Evolutionary conservation across 176 grass and related monocot species (phyloP), one percentile per base, ranked within the genome.

Genomic region (Oryza glumipatula): DNA sequence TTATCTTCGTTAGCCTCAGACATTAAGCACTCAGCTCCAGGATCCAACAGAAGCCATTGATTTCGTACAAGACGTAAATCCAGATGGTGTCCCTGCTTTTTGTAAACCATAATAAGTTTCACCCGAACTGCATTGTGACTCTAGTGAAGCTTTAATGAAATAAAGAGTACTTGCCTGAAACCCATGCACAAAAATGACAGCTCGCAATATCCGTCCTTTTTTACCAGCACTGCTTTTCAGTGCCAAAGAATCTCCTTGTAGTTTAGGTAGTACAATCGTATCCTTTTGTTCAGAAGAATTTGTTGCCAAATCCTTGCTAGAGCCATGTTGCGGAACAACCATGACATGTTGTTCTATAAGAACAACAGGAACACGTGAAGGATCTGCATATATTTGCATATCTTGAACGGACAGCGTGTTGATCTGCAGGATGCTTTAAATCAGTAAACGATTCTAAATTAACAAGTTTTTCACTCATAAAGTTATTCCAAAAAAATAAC

Each of bases 1-100:
- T 95, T 98, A 63, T 98, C 93, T 90, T 98, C 96, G 83, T 98
- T 98, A 87, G 87, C 80, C 88, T 98, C 91, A 83, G 96, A 98
- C 96, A 98, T 95, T 72, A 98, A 89, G 78, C 96, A 98, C 9
- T 98, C 96, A 22, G 91, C 96, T 65, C 91, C 96, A 90, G 93
- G 91, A 92, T 98, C 96, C 35, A 98, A 88, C 61, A 95, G 28
- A 88, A 95, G 93, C 96, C 96, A 98, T 68, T 98, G 93, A 85
- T 98, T 98, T 79, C 93, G 89, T 82, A 98, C 88, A 80, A 98
- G 93, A 45, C 93, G 84, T 76, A 98, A 84, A 88, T 98, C 96
- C 76, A 98, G 87, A 95, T 98, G 96, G 78, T 98, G 93, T 49
- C 96, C 96, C 96, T 98, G 77, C 60, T 67, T 84, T 70, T 77